A percentile compares a stretch with the other conserved stretches of the same genome.
phyloP scores from a whole-genome alignment of 805 yeast genomes.

The Saturnispora sanitii region DNA sequence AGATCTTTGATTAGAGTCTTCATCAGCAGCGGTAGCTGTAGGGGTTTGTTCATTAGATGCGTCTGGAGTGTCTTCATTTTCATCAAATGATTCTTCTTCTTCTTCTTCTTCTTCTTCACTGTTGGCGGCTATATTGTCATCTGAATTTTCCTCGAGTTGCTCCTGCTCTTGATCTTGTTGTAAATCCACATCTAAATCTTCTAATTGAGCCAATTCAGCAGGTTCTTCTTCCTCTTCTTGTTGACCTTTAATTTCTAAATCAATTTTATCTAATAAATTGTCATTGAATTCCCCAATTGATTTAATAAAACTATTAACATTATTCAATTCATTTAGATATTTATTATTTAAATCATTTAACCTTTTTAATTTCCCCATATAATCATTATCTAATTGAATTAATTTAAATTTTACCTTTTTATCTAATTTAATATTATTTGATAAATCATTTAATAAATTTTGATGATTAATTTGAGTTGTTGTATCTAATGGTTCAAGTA shows the following conservation, averaged over 20 bases:
- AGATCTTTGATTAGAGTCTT: background rate
- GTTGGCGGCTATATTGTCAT: too few species aligned
- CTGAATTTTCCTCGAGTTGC: conserved; percentile 4
- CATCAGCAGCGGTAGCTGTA: background rate
- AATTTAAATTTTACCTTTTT: conserved; percentile 21
- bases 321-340: conserved; percentile 22
- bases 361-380: conserved; percentile 18
- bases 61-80: background rate
- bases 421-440: conserved; percentile 8
- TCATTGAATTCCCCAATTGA: too few species aligned
- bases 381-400: conserved; percentile 21
- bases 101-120: background rate
- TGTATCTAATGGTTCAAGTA: background rate
- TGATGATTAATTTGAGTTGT: conserved; percentile 5
- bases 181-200: conserved; percentile 5
- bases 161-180: conserved; percentile 6
- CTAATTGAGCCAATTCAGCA: conserved; percentile 9
- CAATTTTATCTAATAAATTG: too few species aligned
- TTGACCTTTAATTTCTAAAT: conserved; percentile 11
- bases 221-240: conserved; percentile 11
- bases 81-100: background rate
- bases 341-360: conserved; percentile 19
- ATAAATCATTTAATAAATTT: background rate
- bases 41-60: background rate
- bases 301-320: conserved; percentile 17